Evolutionary conservation across 257 asterid genomes (phyloP).

Genomic region (Solanum stenotomum): DNA sequence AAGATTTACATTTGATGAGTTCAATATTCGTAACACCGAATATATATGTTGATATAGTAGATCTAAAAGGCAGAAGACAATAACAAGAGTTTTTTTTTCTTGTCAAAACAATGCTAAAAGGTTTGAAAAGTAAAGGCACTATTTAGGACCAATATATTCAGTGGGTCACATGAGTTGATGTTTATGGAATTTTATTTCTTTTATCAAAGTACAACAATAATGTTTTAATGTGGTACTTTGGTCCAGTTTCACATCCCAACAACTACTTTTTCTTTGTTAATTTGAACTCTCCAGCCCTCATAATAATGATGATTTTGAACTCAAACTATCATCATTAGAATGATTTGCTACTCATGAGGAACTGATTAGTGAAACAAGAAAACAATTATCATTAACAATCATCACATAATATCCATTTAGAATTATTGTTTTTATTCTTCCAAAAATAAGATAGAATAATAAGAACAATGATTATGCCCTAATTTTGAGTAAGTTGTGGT

Average conservation of each 20-base stretch:
- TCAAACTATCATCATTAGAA: background rate
- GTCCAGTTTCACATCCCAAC: conserved; percentile 8
- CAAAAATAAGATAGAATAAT: background rate
- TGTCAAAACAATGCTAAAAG: background rate
- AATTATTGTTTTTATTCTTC: too few species aligned
- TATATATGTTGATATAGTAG: background rate
- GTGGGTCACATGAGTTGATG: conserved; percentile 12
- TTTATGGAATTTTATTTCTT: conserved; percentile 2
- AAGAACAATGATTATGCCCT: background rate
- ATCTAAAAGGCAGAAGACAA: background rate
- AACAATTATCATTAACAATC: background rate
- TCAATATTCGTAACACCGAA: background rate
- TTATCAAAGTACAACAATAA: conserved; percentile 7
- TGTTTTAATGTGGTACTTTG: conserved; percentile 12
- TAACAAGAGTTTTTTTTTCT: background rate
- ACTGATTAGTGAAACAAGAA: background rate
- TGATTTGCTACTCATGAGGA: background rate
- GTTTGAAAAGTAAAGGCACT: conserved; percentile 4
- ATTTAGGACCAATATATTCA: background rate
- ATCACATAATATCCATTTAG: background rate
- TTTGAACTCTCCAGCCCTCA: background rate
- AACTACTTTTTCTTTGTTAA: background rate
- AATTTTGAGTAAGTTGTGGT: background rate
- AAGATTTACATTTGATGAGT: background rate
- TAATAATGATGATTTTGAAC: background rate